phyloP scores from a whole-genome alignment of 2,329 filamentous ascomycete species.

The Fusarium begoniae region DNA sequence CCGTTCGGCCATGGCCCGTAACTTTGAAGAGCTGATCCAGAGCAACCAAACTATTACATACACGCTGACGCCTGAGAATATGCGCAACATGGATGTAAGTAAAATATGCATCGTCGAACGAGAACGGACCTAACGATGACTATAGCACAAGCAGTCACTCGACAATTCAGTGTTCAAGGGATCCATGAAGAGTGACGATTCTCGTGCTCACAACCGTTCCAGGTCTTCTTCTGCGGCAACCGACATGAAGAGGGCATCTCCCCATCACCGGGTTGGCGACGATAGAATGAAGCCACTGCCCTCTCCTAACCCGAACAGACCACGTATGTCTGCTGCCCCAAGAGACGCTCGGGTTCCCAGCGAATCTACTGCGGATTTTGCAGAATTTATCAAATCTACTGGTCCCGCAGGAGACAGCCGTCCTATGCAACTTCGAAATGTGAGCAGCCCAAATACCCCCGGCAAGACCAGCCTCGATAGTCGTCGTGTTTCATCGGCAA shows the following conservation, averaged over 20 bases:
- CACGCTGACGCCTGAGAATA: slow-evolving; percentile 81
- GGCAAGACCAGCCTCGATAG: slow-evolving; percentile 52
- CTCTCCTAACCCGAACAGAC: slow-evolving; percentile 32
- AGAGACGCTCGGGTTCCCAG: slow-evolving; percentile 77
- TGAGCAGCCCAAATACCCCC: slow-evolving; percentile 43
- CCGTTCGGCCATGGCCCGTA: slow-evolving; percentile 67
- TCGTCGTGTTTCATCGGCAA: slow-evolving; percentile 50
- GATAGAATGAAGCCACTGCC: slow-evolving; percentile 35
- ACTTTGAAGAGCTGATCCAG: slow-evolving; percentile 82
- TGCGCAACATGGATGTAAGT: slow-evolving; percentile 79
- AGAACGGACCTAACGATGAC: slow-evolving; percentile 25
- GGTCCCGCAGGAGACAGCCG: slow-evolving; percentile 68
- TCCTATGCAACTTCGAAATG: slow-evolving; percentile 48
- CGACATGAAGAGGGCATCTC: slow-evolving; percentile 47
- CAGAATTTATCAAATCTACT: slow-evolving; percentile 88
- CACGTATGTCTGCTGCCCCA: slow-evolving; percentile 52
- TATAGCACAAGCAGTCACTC: slow-evolving; percentile 55
- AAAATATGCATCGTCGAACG: too few species aligned
- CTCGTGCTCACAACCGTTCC: slow-evolving; percentile 53
- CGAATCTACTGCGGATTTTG: slow-evolving; percentile 83
- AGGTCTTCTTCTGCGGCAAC: slow-evolving; percentile 58
- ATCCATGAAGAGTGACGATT: slow-evolving; percentile 59
- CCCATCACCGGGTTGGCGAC: slow-evolving; percentile 28
- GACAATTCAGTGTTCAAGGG: slow-evolving; percentile 54
- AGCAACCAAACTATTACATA: slow-evolving; percentile 86